Evolutionary conservation across 2,329 filamentous ascomycete genomes (phyloP), one percentile per base, ranked within the genome.

Genomic region (Aspergillus pseudoviridinutans): DNA sequence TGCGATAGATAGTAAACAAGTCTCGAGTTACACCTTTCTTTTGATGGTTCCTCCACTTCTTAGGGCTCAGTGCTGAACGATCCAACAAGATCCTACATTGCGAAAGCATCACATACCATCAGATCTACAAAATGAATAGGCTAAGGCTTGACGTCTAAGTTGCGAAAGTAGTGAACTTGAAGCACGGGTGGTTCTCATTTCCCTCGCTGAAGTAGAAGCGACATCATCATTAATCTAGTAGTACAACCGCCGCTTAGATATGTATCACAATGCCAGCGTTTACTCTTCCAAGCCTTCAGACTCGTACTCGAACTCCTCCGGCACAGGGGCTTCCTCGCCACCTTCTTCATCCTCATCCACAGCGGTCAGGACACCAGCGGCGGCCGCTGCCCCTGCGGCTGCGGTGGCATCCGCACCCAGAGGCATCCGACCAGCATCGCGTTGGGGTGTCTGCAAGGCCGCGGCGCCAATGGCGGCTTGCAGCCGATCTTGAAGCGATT

Each of bases 291-390:
- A 74, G 4, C 64, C 69, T 47, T 80, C 78, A 42, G 75, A 73
- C 64, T 79, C 73, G 57, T 80, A 80, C 20, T 74, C 69, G 58
- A 80, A 80, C 49, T 80, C 77, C 41, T 74, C 65, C 2, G 78
- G 78, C 27, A 79, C 64, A 29, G 78, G 78, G 6, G 78, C 78
- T 59, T 80, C 78, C 58, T 80, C 77, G 28, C 67, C 76, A 6
- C 74, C 78, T 59, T 80, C 78, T 38, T 79, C 77, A 61, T 80
- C 78, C 59, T 97, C 93, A 67, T 97, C 92, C 3, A 96, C 86
- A 5, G 92, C 88, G 3, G 89, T 96, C 65, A 96, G 78, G 1
- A 95, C 90, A 56, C 88, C 90, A 0, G 89, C 91, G 0, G 89
- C 89, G 0, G 88, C 88, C 0, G 86, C 87, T 20, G 89, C 87